Evolutionary conservation across 2,329 filamentous ascomycete genomes (phyloP).

Genomic region (Lizonia empirigonia): DNA sequence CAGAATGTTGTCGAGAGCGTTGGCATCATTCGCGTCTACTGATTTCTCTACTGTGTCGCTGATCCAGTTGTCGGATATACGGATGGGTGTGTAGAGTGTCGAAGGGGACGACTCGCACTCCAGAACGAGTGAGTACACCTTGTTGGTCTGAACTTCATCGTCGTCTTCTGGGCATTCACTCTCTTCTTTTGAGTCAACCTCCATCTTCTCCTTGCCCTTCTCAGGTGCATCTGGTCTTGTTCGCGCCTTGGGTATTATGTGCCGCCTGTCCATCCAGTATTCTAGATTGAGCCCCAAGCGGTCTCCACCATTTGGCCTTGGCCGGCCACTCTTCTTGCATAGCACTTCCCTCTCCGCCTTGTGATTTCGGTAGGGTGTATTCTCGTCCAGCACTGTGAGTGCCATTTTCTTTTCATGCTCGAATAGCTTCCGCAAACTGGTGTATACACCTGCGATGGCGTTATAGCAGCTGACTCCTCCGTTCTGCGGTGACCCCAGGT

Average conservation of each 20-base stretch:
- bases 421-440: slow-evolving; percentile 71
- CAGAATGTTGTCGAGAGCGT: slow-evolving; percentile 46
- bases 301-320: slow-evolving; percentile 70
- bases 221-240: slow-evolving; percentile 40
- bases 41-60: slow-evolving; percentile 68
- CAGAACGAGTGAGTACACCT: slow-evolving; percentile 71
- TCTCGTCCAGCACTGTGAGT: slow-evolving; percentile 35
- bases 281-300: slow-evolving; percentile 73
- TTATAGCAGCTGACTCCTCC: slow-evolving; percentile 73
- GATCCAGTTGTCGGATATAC: slow-evolving; percentile 77
- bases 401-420: slow-evolving; percentile 67
- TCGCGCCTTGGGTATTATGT: slow-evolving; percentile 45
- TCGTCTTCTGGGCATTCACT: slow-evolving; percentile 37
- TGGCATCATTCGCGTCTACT: slow-evolving; percentile 45
- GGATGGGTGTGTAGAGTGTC: slow-evolving; percentile 63
- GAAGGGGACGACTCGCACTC: slow-evolving; percentile 62
- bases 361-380: slow-evolving; percentile 53
- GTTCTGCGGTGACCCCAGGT: slow-evolving; percentile 68
- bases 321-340: slow-evolving; percentile 72
- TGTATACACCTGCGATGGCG: slow-evolving; percentile 74
- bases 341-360: slow-evolving; percentile 64
- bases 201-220: slow-evolving; percentile 47
- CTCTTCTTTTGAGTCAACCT: slow-evolving; percentile 35
- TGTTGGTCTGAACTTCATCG: slow-evolving; percentile 50
- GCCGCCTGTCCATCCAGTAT: slow-evolving; percentile 74